A percentile compares a stretch with the other conserved stretches of the same genome.
Conservation (phyloP, 2,329 filamentous ascomycete species). For the Neobulgaria alba region DNA sequence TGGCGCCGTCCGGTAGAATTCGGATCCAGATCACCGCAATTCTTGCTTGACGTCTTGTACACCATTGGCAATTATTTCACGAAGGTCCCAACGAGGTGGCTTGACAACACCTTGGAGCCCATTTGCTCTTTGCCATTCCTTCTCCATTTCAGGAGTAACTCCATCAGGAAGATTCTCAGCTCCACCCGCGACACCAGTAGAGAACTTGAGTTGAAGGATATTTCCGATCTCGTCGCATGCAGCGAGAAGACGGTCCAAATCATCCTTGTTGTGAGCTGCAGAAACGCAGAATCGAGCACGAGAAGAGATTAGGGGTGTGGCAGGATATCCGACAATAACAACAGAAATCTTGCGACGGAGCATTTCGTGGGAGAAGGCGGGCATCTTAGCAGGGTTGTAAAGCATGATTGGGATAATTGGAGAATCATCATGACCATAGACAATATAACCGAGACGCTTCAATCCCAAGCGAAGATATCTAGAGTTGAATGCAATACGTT, state of each 20-base stretch:
- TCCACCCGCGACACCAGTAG: conserved; percentile 88
- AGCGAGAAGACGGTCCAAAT: conserved; percentile 78
- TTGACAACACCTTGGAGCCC: conserved; percentile 40
- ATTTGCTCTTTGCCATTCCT: conserved; percentile 53
- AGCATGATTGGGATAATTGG: conserved; percentile 91
- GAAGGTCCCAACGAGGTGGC: conserved; percentile 59
- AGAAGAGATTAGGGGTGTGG: conserved; percentile 89
- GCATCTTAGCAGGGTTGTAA: conserved; percentile 98
- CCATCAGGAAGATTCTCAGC: conserved; percentile 67
- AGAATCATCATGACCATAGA: conserved; percentile 95
- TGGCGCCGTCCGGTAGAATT: not conserved
- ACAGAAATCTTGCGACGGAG: conserved; percentile 94
- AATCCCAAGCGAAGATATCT: conserved; percentile 94
- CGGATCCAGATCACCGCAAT: conserved; percentile 38
- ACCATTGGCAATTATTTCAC: conserved; percentile 63
- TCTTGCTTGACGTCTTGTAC: conserved; percentile 60
- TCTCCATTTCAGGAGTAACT: conserved; percentile 62
- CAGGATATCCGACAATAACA: conserved; percentile 94
- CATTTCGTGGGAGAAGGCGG: conserved; percentile 98
- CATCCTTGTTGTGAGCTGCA: conserved; percentile 95
- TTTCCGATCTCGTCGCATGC: conserved; percentile 93
- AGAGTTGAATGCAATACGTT: conserved; percentile 96
- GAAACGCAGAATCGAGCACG: conserved; percentile 94
- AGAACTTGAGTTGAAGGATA: conserved; percentile 90
- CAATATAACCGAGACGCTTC: conserved; percentile 93